Conservation (phyloP, 2,329 filamentous ascomycete genomes). For the Trichoderma sp. region DNA sequence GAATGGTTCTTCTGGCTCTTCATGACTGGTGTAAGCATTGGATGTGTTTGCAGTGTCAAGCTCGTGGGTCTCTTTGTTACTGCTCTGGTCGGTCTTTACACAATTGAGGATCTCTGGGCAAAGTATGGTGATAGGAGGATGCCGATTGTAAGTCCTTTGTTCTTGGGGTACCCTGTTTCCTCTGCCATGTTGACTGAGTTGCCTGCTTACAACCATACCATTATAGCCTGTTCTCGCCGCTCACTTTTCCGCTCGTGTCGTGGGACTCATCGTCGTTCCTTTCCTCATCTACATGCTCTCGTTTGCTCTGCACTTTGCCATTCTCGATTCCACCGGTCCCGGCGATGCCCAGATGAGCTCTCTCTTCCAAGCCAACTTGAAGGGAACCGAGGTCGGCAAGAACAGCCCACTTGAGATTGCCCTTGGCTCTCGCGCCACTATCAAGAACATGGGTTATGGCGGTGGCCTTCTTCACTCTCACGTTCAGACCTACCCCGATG, state of each 20-base stretch:
- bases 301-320: slow-evolving; percentile 91
- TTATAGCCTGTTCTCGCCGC: slow-evolving; percentile 63
- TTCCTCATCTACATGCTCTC: slow-evolving; percentile 92
- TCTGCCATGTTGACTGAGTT: too few species aligned
- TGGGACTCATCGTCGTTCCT: slow-evolving; percentile 86
- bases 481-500: slow-evolving; percentile 93
- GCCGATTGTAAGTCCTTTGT: slow-evolving; percentile 64
- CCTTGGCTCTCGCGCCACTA: slow-evolving; percentile 81
- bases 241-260: slow-evolving; percentile 76
- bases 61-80: slow-evolving; percentile 97
- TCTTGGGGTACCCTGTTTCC: background rate
- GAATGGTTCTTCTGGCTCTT: slow-evolving; percentile 97
- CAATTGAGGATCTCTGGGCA: slow-evolving; percentile 93
- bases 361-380: slow-evolving; percentile 95
- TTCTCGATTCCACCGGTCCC: slow-evolving; percentile 89
- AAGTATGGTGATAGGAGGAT: slow-evolving; percentile 96
- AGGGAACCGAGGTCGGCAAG: slow-evolving; percentile 89
- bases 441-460: slow-evolving; percentile 99
- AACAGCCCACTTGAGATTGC: slow-evolving; percentile 93
- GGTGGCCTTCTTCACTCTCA: slow-evolving; percentile 95
- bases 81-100: slow-evolving; percentile 92
- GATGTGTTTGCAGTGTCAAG: slow-evolving; percentile 97
- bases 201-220: background rate
- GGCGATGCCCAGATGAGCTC: slow-evolving; percentile 99
- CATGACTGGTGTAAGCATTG: slow-evolving; percentile 91